Base-by-base conservation (phyloP, 495 filamentous ascomycete genomes). In the Talaromyces nanjingensis region DNA sequence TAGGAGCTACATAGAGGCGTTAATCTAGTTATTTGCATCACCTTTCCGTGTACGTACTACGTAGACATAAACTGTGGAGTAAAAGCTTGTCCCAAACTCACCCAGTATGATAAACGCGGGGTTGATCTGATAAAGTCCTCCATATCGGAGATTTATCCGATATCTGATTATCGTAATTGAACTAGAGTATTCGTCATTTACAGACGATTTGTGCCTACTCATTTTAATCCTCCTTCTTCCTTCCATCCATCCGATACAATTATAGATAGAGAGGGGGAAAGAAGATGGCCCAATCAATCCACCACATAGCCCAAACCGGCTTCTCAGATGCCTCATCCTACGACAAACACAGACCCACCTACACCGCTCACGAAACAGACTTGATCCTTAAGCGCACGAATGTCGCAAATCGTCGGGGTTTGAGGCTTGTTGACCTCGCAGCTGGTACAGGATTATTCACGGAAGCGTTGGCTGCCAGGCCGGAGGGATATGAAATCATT, bases 361-460 rank as follows among this genome's bases (percentile, higher is more conserved):
- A 89, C 67, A 81, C 82, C 4, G 62, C 77, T 3, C 74, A 80
- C 29, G 83, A 83, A 0, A 79, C 87, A 56, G 72, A 81, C 6
- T 66, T 71, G 42, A 79, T 91, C 12, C 79, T 90, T 18, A 55
- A 69, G 1, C 68, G 78, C 29, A 71, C 86, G 31, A 66, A 73
- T 6, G 67, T 89, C 24, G 67, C 74, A 29, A 75, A 73, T 24
- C 57, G 72, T 1, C 57, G 70, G 8, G 70, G 71, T 18, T 24
- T 22, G 7, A 47, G 27, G 7, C 72, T 90, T 31, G 72, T 89
- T 45, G 87, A 90, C 65, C 72, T 91, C 24, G 88, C 79, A 0
- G 80, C 84, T 4, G 88, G 88, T 0, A 89, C 85, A 0, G 88
- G 87, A 9, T 89, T 89, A 66, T 86, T 88, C 67, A 89, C 86